Conservation (phyloP, 805 yeast genomes). For the Brettanomyces sp. region DNA sequence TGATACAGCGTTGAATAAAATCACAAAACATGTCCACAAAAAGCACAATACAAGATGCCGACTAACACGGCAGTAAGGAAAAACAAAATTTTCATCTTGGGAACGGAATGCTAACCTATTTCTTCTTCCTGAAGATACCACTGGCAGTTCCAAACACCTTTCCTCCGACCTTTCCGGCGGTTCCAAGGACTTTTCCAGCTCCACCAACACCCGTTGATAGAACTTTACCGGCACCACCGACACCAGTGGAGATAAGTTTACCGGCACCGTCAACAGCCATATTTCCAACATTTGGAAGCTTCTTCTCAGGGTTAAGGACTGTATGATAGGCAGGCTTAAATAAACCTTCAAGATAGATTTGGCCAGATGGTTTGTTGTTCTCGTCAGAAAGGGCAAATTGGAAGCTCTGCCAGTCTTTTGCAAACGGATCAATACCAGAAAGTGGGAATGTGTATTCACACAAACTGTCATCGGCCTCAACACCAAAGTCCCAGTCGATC, state of each 20-base stretch:
- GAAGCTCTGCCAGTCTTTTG: constrained; percentile 38
- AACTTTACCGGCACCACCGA: constrained; percentile 42
- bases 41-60: not conserved
- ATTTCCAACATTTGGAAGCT: constrained; percentile 27
- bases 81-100: too few species aligned
- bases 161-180: not conserved
- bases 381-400: constrained; percentile 40
- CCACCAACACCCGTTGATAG: constrained; percentile 22
- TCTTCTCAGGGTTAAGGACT: constrained; percentile 30
- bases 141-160: constrained; percentile 1
- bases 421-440: constrained; percentile 49
- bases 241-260: constrained; percentile 28
- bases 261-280: constrained; percentile 38
- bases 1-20: too few species aligned
- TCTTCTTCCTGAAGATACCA: constrained; percentile 2
- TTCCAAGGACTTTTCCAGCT: constrained; percentile 2
- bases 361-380: constrained; percentile 53
- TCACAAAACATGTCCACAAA: too few species aligned
- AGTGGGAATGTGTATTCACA: constrained; percentile 57
- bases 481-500: constrained; percentile 91
- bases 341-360: constrained; percentile 43
- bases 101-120: not conserved
- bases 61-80: not conserved
- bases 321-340: constrained; percentile 66
- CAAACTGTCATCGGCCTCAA: constrained; percentile 72